These are phyloP conservation scores for Diaporthe australafricana DNA, from an alignment of 2,329 filamentous ascomycete genomes.

Conservation along the genomic window DNA sequence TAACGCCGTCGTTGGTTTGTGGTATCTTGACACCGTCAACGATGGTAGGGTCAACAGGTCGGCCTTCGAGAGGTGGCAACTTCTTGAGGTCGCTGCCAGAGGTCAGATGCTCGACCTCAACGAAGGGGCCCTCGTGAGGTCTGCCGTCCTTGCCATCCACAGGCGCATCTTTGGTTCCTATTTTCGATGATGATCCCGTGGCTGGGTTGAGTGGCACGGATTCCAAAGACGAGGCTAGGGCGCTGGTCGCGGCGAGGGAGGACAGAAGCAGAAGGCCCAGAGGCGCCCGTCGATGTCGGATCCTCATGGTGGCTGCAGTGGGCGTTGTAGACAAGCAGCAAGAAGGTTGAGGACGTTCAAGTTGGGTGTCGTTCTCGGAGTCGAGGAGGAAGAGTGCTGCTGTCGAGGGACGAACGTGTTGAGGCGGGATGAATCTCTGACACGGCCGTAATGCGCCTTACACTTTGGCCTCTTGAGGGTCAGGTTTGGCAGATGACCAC, in stretches of 20 bases:
- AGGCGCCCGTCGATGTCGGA: constrained; percentile 64
- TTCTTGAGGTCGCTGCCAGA: constrained; percentile 50
- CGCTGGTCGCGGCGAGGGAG: constrained; percentile 60
- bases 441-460: not conserved
- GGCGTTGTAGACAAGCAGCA: not conserved
- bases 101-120: constrained; percentile 64
- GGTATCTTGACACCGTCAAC: constrained; percentile 72
- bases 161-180: constrained; percentile 79
- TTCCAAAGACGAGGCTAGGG: constrained; percentile 46
- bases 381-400: not conserved
- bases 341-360: not conserved
- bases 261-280: constrained; percentile 72
- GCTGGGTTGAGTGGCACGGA: constrained; percentile 41
- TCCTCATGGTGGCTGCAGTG: constrained; percentile 64
- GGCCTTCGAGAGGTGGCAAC: constrained; percentile 60
- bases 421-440: constrained; percentile 20
- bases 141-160: constrained; percentile 95
- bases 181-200: constrained; percentile 47
- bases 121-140: constrained; percentile 87
- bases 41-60: constrained; percentile 63
- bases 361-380: not conserved
- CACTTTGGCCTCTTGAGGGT: constrained; percentile 16
- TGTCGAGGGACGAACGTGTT: not conserved
- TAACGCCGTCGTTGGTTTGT: constrained; percentile 81
- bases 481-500: not conserved